Conservation (phyloP, 78 protist genomes). For the slime mould (Dictyostelium discoideum) region DNA sequence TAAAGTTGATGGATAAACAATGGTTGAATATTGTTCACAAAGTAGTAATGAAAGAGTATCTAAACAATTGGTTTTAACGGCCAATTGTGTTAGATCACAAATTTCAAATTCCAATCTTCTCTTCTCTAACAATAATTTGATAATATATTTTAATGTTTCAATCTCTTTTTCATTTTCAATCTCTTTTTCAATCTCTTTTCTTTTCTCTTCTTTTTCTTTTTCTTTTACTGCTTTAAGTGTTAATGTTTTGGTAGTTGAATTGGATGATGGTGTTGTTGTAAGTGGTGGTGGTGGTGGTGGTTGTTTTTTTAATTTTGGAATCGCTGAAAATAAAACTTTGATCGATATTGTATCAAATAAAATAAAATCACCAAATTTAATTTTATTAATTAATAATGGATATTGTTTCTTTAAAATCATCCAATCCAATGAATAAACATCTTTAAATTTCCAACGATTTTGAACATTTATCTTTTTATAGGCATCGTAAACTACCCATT, state of each 20-base stretch:
- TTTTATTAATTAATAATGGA: neutral
- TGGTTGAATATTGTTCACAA: neutral
- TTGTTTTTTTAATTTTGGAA: neutral
- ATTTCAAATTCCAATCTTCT: neutral
- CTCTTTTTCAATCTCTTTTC: neutral
- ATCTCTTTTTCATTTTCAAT: neutral
- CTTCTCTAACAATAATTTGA: neutral
- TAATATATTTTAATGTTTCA: neutral
- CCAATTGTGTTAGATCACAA: neutral
- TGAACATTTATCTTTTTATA: neutral
- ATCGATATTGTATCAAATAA: neutral
- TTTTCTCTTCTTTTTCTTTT: neutral
- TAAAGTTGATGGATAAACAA: neutral
- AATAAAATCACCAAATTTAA: neutral
- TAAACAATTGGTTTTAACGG: neutral
- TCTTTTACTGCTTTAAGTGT: neutral
- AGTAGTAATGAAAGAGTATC: neutral
- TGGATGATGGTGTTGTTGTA: neutral
- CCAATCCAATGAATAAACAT: neutral
- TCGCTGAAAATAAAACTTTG: neutral
- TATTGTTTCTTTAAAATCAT: neutral
- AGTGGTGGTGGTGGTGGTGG: neutral
- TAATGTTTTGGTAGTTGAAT: neutral
- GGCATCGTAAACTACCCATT: neutral
- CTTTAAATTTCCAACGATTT: neutral